Conservation (phyloP, 1,284 basidiomycete species). For the Naganishia cerealis region DNA sequence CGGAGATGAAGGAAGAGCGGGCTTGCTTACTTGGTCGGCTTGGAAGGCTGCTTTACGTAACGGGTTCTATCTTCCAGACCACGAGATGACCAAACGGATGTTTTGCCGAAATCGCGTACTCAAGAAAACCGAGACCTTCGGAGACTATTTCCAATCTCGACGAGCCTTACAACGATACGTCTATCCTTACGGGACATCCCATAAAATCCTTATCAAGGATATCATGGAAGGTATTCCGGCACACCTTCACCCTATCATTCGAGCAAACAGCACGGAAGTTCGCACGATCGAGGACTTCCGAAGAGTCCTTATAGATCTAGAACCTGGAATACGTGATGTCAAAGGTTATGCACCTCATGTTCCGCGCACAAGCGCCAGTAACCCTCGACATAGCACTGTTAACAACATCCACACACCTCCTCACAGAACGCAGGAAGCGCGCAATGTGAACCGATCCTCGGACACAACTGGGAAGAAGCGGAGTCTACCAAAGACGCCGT, state of each 20-base stretch:
- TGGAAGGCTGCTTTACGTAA: constrained; percentile 24
- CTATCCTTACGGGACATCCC: constrained; percentile 17
- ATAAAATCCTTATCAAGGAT: constrained; percentile 20
- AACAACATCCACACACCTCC: neutral
- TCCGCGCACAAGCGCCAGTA: neutral
- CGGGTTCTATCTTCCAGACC: constrained; percentile 26
- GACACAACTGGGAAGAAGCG: too few species aligned
- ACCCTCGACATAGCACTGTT: neutral
- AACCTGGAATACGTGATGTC: constrained; percentile 16
- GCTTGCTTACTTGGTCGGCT: constrained; percentile 8
- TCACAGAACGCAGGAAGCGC: too few species aligned
- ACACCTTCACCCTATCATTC: constrained; percentile 4
- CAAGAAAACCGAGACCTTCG: constrained; percentile 10
- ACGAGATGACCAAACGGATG: constrained; percentile 3
- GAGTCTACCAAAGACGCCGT: too few species aligned
- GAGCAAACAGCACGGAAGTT: constrained; percentile 11
- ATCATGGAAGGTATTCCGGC: too few species aligned
- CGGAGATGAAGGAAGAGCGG: constrained; percentile 1
- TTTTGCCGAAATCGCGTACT: constrained; percentile 17
- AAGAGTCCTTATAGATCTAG: constrained; percentile 22
- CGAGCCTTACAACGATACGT: constrained; percentile 22
- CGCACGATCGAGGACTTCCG: constrained; percentile 25
- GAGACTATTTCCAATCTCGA: constrained; percentile 26
- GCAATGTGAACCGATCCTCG: too few species aligned
- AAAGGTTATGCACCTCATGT: neutral